phyloP scores from a whole-genome alignment of 73 alveolate genomes.

The Uronychia setigera region DNA sequence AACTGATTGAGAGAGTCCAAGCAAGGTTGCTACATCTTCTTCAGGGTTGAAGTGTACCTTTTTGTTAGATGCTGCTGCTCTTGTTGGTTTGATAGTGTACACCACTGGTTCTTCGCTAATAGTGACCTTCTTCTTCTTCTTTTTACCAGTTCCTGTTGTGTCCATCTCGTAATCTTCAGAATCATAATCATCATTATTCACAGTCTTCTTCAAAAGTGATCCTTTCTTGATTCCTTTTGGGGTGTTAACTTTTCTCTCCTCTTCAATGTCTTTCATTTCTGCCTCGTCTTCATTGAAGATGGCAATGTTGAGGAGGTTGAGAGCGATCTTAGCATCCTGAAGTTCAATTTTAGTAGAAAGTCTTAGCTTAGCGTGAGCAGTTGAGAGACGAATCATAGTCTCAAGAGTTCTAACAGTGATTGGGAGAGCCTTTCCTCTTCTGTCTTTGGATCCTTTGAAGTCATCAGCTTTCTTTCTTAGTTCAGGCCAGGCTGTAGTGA shows the following conservation, averaged over 20 bases:
- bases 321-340: constrained; percentile 82
- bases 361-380: constrained; percentile 97
- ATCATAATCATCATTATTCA: not conserved
- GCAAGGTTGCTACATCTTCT: not conserved
- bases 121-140: not conserved
- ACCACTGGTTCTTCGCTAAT: not conserved
- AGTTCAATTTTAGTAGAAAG: constrained; percentile 68
- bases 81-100: not conserved
- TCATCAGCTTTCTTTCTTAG: constrained; percentile 86
- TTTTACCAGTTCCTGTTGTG: not conserved
- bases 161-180: not conserved
- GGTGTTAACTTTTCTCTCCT: not conserved
- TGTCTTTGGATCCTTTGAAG: constrained; percentile 53
- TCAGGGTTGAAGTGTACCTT: not conserved
- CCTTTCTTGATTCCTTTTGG: not conserved
- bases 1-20: not conserved
- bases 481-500: constrained; percentile 79
- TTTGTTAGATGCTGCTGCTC: not conserved
- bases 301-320: constrained; percentile 74
- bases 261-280: constrained; percentile 66
- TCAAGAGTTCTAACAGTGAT: constrained; percentile 97
- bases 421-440: constrained; percentile 79
- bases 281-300: constrained; percentile 78
- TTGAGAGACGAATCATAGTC: constrained; percentile 94
- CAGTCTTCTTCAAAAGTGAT: not conserved